phyloP scores from a whole-genome alignment of 345 rosid genomes.

The Populus pruinosa region DNA sequence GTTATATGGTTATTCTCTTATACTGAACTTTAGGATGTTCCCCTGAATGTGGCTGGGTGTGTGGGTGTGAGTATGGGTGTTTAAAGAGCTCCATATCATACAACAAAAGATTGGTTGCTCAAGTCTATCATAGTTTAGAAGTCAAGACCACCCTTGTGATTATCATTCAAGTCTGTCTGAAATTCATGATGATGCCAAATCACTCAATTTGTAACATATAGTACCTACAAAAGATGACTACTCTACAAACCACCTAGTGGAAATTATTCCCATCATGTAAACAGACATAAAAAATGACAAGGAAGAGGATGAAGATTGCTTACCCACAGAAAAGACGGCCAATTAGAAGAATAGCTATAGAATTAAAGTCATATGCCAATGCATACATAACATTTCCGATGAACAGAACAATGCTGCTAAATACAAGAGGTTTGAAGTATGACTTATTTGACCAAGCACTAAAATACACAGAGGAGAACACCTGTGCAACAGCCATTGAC shows the following conservation, averaged over 20 bases:
- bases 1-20: not conserved
- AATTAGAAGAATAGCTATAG: conserved; percentile 61
- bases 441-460: conserved; percentile 98
- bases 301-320: conserved; percentile 23
- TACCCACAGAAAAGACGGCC: conserved; percentile 99
- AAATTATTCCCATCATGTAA: conserved; percentile 7
- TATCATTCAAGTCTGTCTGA: not conserved
- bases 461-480: conserved; percentile 93
- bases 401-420: conserved; percentile 81
- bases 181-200: not conserved
- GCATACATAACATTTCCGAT: conserved; percentile 87
- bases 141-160: not conserved
- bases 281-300: not conserved
- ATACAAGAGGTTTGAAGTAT: conserved; percentile 90
- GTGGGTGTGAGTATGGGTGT: not conserved
- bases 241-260: conserved; percentile 76
- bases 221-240: conserved; percentile 98
- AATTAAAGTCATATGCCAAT: conserved; percentile 79
- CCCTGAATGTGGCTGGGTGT: not conserved
- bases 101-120: not conserved
- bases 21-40: not conserved
- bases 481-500: conserved; percentile 98
- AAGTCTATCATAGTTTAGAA: not conserved
- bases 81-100: not conserved
- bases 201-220: conserved; percentile 76